Evolutionary conservation across 2,329 filamentous ascomycete genomes (phyloP), one percentile per base, ranked within the genome.

Genomic region (Dactylellina cionopaga): DNA sequence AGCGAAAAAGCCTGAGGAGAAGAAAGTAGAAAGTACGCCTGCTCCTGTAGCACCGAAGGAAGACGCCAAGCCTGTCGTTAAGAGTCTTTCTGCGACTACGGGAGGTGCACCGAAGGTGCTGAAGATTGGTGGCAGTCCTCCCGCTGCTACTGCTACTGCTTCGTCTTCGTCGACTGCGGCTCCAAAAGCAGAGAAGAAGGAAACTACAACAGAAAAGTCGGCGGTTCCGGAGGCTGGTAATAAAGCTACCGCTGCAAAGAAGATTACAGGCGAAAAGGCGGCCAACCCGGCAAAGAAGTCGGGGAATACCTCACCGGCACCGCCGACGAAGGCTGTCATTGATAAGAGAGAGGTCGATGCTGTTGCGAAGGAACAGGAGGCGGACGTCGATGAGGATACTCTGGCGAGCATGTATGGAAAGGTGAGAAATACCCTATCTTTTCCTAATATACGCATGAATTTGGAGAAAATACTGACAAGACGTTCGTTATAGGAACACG

Each of bases 321-420:
- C 92, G 62, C 76, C 80, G 11, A 79, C 80, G 22, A 73, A 73
- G 25, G 74, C 33, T 17, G n/a, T 60, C 5, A 39, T 52, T 2
- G 65, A 73, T 33, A 78, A 77, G 79, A 89, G 91, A 74, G 90
- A 92, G 74, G 88, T 86, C n/a, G 92, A 96, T 80, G 88, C 91
- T 33, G 90, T 99, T 66, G 86, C 90, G 74, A 91, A 93, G 81
- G 72, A 89, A 81, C 78, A 90, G 78, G 79, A 89, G 82, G 80
- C 90, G 81, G 81, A 92, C 86, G 83, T 95, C 82, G 88, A 98
- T 80, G 84, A 97, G 80, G 84, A 92, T 24, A 94, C 92, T 0
- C 83, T 99, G 72, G 92, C 92, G 81, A 94, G 98, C 80, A 95
- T 99, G 74, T 99, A 95, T 80, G 95, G 95, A 80, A 97, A 98